A percentile compares a stretch with the other conserved stretches of the same genome.
Evolutionary conservation across 148 eudicot species (phyloP).

Genomic region (Rhododendron kiyosumense): DNA sequence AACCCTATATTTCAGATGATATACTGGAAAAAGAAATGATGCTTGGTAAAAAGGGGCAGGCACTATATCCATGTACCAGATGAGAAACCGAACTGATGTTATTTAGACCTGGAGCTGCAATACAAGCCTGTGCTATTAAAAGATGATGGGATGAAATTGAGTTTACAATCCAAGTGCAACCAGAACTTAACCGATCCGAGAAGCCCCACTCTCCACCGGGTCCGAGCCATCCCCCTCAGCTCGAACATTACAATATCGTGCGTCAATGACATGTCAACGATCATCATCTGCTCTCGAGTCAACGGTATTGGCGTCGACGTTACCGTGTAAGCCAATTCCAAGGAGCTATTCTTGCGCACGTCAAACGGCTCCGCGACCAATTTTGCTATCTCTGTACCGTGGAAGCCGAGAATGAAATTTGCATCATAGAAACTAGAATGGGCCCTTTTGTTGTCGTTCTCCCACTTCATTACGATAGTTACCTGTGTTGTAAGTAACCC

Average conservation of each 20-base stretch:
- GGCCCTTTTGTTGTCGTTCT: constrained; percentile 57
- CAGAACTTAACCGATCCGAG: constrained; percentile 50
- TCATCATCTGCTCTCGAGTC: constrained; percentile 19
- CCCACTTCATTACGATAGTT: constrained; percentile 41
- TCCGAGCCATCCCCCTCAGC: constrained; percentile 44
- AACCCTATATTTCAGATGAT: background rate
- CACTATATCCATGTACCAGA: background rate
- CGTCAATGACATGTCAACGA: constrained; percentile 29
- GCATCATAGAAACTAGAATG: constrained; percentile 51
- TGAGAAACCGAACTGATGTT: background rate
- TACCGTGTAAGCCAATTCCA: constrained; percentile 26
- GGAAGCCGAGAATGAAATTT: constrained; percentile 32
- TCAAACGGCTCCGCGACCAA: constrained; percentile 42
- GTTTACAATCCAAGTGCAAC: constrained; percentile 49
- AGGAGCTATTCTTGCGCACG: constrained; percentile 33
- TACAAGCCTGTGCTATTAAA: constrained; percentile 25
- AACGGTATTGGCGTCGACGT: constrained; percentile 47
- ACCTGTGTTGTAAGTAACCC: constrained; percentile 46
- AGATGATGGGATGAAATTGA: constrained; percentile 27
- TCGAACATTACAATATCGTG: constrained; percentile 32
- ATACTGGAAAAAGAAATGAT: background rate
- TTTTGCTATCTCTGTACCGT: constrained; percentile 38
- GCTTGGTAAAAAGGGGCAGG: background rate
- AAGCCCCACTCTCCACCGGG: constrained; percentile 64
- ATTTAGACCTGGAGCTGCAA: constrained; percentile 50